Evolutionary conservation across 2,329 filamentous ascomycete genomes (phyloP), one percentile per base, ranked within the genome.

Genomic region (Pyrenophora seminiperda): DNA sequence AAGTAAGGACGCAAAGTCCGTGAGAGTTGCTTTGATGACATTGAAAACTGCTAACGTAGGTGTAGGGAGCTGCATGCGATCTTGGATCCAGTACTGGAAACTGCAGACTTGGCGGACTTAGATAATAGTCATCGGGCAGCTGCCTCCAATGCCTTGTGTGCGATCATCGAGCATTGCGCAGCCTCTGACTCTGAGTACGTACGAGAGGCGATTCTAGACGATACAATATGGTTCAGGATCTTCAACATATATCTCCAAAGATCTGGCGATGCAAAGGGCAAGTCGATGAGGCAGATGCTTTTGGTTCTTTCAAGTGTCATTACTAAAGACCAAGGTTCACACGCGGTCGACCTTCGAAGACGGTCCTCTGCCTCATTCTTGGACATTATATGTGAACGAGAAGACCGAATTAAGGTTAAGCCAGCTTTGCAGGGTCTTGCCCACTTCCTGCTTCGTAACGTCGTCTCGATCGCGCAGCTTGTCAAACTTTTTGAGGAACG

Each of bases 341-440:
- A 59, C 17, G 61, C 66, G 11, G 18, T 45, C 3, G 44, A 66
- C 18, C 61, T 74, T 14, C 59, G 68, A 29, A 46, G 65, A 19
- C 50, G 58, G 32, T 65, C 70, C 24, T 53, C 62, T 17, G 43
- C 48, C 19, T 80, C 75, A 4, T 77, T 86, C 5, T 63, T 88
- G 13, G 79, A 81, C 1, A 83, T 87, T 11, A 79, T 89, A 33
- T 78, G 80, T 17, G 80, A 83, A 48, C 78, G 82, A 52, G 83
- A 83, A 27, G 78, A 84, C 13, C 85, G 83, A 56, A 81, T 85
- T 7, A 77, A 86, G 42, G 84, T 85, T 32, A 90, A 90, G 67
- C 87, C 87, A 29, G 83, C 86, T 5, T 81, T 91, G 53, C 85
- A 86, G 63, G 82, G 82, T 13, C 74, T 90, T 30, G 84, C 88